phyloP scores from a whole-genome alignment of 2,329 filamentous ascomycete species.

The Endothia cerciana region DNA sequence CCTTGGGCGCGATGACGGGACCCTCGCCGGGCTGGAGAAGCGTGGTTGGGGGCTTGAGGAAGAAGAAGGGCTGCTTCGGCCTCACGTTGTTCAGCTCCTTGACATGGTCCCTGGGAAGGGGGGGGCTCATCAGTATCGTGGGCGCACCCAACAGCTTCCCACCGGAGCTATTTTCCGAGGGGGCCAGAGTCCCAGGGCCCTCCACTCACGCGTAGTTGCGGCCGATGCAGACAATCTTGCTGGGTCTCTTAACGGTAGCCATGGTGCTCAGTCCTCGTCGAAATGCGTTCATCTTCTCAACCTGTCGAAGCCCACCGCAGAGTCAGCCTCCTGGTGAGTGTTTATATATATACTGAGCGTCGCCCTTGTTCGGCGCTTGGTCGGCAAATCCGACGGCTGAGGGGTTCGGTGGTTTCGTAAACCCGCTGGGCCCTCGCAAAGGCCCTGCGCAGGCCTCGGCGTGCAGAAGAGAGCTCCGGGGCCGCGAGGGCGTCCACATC shows the following conservation, averaged over 20 bases:
- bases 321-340: background rate
- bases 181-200: too few relatives aligned
- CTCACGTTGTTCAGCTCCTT: constrained; percentile 84
- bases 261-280: constrained; percentile 41
- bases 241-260: constrained; percentile 49
- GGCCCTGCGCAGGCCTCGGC: constrained; percentile 10
- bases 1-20: constrained; percentile 79
- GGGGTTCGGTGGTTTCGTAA: constrained; percentile 19
- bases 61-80: constrained; percentile 98
- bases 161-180: too few relatives aligned
- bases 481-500: background rate
- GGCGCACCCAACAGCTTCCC: too few relatives aligned
- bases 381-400: constrained; percentile 21
- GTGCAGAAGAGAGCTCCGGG: constrained; percentile 19
- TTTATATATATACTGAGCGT: background rate
- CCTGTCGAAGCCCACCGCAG: background rate
- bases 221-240: constrained; percentile 82
- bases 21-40: constrained; percentile 80
- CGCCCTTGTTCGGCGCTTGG: constrained; percentile 11
- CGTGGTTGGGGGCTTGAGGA: constrained; percentile 90
- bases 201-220: constrained; percentile 85
- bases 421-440: constrained; percentile 5
- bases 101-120: constrained; percentile 75
- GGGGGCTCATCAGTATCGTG: constrained; percentile 28
- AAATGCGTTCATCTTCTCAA: constrained; percentile 30